Evolutionary conservation across 306 rosid genomes (phyloP).

Genomic region (Inga oerstediana): DNA sequence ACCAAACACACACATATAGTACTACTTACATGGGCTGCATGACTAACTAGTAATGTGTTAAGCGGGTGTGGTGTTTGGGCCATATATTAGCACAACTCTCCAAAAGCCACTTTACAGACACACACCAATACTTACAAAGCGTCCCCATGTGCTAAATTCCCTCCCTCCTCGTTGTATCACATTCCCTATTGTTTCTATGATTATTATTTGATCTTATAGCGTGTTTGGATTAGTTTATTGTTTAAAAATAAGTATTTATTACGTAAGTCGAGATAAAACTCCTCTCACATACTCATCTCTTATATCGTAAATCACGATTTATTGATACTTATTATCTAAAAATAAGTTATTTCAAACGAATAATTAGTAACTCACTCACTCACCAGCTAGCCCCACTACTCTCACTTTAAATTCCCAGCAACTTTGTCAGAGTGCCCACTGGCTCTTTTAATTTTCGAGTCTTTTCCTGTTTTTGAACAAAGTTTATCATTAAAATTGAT

Average conservation of each 20-base stretch:
- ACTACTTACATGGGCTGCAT: no score
- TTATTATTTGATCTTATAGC: slow-evolving; percentile 22
- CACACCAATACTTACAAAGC: slow-evolving; percentile 41
- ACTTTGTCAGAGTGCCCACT: slow-evolving; percentile 31
- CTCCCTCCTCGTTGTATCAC: not conserved
- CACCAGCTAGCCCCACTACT: not conserved
- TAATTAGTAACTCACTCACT: not conserved
- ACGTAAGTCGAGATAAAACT: no score
- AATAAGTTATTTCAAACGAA: no score
- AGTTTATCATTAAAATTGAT: slow-evolving; percentile 15
- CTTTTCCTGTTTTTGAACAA: not conserved
- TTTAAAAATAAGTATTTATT: no score
- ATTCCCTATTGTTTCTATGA: not conserved
- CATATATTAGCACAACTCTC: slow-evolving; percentile 40
- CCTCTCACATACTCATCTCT: no score
- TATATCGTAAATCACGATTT: no score
- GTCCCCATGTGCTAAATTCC: slow-evolving; percentile 61
- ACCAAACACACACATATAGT: no score
- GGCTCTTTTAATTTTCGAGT: not conserved
- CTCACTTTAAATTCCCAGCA: slow-evolving; percentile 34
- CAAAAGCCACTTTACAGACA: slow-evolving; percentile 41
- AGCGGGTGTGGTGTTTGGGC: slow-evolving; percentile 7
- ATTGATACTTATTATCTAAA: no score
- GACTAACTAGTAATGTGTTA: not conserved
- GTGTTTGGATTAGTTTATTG: no score